Evolutionary conservation across 2,329 filamentous ascomycete genomes (phyloP), one percentile per base, ranked within the genome.

Genomic region (Laburnicola sp.): DNA sequence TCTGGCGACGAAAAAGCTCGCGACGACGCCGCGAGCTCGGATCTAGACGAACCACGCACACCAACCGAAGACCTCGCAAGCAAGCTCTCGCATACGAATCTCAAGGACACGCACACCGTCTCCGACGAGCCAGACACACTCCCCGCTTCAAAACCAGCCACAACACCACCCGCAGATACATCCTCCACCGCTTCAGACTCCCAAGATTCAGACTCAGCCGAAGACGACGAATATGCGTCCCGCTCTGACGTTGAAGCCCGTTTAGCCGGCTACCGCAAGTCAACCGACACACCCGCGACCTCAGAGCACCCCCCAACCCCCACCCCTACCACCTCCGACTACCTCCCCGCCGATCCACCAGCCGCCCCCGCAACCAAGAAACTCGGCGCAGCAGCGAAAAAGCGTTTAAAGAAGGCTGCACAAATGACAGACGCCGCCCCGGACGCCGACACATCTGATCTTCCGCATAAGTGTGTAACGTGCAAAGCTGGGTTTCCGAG

Each of bases 401-500:
- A 78, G 57, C 74, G 76, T 7, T 73, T 74, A 2, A 78, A 78
- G 57, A 69, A 69, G 34, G 77, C 76, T 2, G 77, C 76, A 1
- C 74, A 76, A 42, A 67, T 72, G 32, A 67, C 71, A 3, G 65
- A 64, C 2, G 57, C 9, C 1, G 42, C 11, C 6, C 11, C 58
- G 3, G 64, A 69, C 4, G 47, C 56, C 3, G 64, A 69, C 4
- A 45, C 56, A 4, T 10, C 54, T 2, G 69, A 68, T 2, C 22
- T 57, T 58, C 76, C 84, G 27, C 82, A 89, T 46, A 86, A 86
- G 62, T 97, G 94, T 68, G 82, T 87, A 2, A 82, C 85, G 3
- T 97, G 94, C 72, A 82, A 85, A 59, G 90, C 88, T 59, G 81
- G 75, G 0, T 99, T 97, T 75, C 84, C 82, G 0, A 90, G 87